phyloP scores from a whole-genome alignment of 176 grass and related monocot genomes.

The Urochloa ruziziensis region DNA sequence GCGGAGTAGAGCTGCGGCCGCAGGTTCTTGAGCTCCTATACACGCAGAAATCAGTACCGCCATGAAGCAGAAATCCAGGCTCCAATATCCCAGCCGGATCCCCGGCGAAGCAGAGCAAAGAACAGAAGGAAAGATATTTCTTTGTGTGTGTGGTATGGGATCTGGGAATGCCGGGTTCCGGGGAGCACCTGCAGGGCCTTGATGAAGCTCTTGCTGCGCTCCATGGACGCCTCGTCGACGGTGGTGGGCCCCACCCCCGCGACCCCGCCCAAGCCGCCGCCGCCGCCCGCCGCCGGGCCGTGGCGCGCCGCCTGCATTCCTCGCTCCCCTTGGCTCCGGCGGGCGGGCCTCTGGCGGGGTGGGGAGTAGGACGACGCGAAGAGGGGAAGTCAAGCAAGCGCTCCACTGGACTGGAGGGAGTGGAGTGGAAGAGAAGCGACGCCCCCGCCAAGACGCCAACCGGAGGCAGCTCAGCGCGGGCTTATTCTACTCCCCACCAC shows the following conservation, averaged over 20 bases:
- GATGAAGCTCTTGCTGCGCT: conserved; percentile 98
- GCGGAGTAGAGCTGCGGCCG: conserved; percentile 96
- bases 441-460: not conserved
- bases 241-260: conserved; percentile 35
- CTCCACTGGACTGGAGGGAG: not conserved
- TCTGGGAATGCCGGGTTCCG: conserved; percentile 12
- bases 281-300: not conserved
- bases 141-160: not conserved
- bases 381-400: conserved; percentile 17
- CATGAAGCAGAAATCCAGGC: not conserved
- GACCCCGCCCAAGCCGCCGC: not conserved
- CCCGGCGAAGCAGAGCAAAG: not conserved
- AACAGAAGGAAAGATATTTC: not conserved
- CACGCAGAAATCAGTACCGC: not conserved
- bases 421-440: conserved; percentile 48
- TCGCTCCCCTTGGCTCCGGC: not conserved
- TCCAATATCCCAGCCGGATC: conserved; percentile 27
- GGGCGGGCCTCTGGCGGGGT: not conserved
- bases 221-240: conserved; percentile 94
- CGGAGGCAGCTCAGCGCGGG: not conserved
- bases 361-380: not conserved
- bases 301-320: conserved; percentile 45
- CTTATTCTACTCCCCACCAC: not conserved
- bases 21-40: conserved; percentile 98
- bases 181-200: conserved; percentile 78